Base-by-base conservation (phyloP, 345 rosid species). In the Hibiscus tridactylites region DNA sequence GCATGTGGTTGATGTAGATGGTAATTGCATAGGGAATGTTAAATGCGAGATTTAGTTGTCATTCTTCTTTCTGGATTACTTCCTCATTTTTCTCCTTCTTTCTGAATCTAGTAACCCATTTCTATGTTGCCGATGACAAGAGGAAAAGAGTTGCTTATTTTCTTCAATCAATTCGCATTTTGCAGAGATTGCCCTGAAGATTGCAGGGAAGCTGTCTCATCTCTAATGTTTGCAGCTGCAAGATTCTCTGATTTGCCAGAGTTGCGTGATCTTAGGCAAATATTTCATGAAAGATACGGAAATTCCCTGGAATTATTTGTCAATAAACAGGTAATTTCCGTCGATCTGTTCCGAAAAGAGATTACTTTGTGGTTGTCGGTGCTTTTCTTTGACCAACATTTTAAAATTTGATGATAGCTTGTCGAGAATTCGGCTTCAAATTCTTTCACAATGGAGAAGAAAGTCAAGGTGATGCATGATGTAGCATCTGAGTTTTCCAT, bases 211-310 rank as follows among this genome's bases (percentile, higher is more conserved):
- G 88, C 91, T 56, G 88, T 87, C 17, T 79, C 98, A 13, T 96
- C 96, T 60, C 73, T 96, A 65, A 96, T 92, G 94, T 85, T 82
- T 84, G 98, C 98, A 65, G 97, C 98, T 67, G 92, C 99, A 65
- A 90, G 97, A 79, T 88, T 89, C 82, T 90, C 98, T 58, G 97
- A 90, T 82, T 74, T 95, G 76, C 99, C 96, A 0, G 97, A 95
- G 84, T 68, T 95, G 65, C 94, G 92, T 17, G 97, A 92, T 35
- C 88, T 95, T 46, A 92, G 99, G 87, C 85, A 90, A 50, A 79
- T 81, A 54, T 92, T 95, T 80, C 84, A 83, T 6, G 92, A 95
- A 79, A 92, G 84, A 85, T 95, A 92, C n/a, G 87, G 81, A 71
- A 85, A 75, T 87, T 85, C 97, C 60, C 70, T 92, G 70, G 89